A percentile compares a stretch with the other conserved stretches of the same genome.
These are phyloP conservation scores for Funneliformis caledonium DNA, from an alignment of 371 early-diverging fungal genomes.

Conservation along the genomic window DNA sequence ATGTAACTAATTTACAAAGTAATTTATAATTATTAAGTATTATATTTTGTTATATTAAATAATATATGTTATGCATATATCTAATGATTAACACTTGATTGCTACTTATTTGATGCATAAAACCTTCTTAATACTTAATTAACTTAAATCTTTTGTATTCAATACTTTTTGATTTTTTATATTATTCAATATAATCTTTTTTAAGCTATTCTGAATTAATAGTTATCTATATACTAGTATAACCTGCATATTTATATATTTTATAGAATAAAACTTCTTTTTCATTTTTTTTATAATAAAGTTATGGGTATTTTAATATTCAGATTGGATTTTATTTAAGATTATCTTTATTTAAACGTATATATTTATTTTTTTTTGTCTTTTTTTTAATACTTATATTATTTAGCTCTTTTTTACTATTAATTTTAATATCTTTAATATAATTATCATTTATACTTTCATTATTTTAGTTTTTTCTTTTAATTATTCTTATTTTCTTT, in stretches of 20 bases:
- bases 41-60: background rate
- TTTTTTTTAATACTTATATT: no score
- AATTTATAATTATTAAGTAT: background rate
- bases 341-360: no score
- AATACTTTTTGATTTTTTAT: background rate
- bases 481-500: no score
- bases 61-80: slow-evolving; percentile 1
- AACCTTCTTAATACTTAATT: background rate
- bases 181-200: background rate
- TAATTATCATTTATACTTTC: no score
- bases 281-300: background rate
- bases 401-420: no score
- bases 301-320: background rate
- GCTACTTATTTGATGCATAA: background rate
- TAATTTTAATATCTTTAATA: no score
- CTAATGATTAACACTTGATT: background rate
- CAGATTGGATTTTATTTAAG: background rate
- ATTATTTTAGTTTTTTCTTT: no score
- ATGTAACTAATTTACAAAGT: background rate
- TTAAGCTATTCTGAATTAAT: background rate
- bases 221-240: background rate
- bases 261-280: background rate
- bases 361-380: no score
- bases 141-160: background rate
- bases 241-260: background rate